A percentile compares a stretch with the other conserved stretches of the same genome.
These are phyloP conservation scores for Solanum pinnatisectum DNA, from an alignment of 257 asterid genomes.

Conservation along the genomic window DNA sequence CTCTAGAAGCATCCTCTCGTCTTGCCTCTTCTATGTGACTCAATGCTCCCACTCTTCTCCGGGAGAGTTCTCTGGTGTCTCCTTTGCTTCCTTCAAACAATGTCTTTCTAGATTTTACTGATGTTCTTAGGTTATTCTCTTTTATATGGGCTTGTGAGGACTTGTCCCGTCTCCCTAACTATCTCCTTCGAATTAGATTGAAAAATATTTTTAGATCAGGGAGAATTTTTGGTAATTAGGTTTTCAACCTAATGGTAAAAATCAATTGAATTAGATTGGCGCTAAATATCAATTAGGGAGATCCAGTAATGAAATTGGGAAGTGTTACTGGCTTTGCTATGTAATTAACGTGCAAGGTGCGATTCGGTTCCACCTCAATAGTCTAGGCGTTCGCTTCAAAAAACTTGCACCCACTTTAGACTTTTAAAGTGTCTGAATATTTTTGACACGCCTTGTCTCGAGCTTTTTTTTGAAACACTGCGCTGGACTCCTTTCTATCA, in stretches of 20 bases:
- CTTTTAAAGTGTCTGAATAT: neutral
- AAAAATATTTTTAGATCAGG: neutral
- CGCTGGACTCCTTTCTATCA: neutral
- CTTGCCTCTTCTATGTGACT: neutral
- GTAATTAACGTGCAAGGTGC: neutral
- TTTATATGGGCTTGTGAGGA: neutral
- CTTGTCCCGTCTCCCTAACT: neutral
- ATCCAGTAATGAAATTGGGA: neutral
- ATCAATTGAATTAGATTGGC: neutral
- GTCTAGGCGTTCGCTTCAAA: neutral
- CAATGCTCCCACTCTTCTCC: neutral
- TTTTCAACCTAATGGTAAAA: neutral
- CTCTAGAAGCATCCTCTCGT: neutral
- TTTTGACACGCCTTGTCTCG: neutral
- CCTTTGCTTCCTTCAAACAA: neutral
- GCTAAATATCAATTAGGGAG: neutral
- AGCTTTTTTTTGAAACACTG: neutral
- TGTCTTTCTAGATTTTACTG: neutral
- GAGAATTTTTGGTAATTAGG: neutral
- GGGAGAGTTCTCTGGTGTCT: neutral
- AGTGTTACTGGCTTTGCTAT: neutral
- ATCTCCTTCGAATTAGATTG: neutral
- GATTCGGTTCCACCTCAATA: neutral
- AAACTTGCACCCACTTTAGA: neutral
- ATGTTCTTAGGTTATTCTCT: neutral